Conservation (phyloP, 2,329 filamentous ascomycete species). For the Ramularia endophylla region DNA sequence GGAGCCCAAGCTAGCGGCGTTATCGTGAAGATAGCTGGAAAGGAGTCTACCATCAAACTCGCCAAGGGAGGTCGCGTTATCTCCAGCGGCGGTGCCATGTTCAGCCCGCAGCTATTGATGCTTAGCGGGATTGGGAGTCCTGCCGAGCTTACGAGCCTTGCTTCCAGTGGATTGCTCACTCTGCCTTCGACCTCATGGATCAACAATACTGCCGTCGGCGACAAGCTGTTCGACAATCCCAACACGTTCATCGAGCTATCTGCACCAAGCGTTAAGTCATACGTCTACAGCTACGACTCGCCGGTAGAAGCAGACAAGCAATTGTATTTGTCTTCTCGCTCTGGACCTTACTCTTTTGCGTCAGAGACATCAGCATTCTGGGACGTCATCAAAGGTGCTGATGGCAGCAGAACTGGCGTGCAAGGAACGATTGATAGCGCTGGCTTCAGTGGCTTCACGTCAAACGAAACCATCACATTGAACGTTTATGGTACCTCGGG, state of each 20-base stretch:
- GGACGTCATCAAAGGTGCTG: slow-evolving; percentile 49
- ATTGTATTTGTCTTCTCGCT: slow-evolving; percentile 44
- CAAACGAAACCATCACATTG: slow-evolving; percentile 48
- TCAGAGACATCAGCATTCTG: slow-evolving; percentile 51
- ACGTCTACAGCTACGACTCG: slow-evolving; percentile 42
- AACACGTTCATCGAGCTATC: slow-evolving; percentile 44
- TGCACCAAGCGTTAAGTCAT: slow-evolving; percentile 47
- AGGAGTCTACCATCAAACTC: slow-evolving; percentile 61
- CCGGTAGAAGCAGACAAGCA: slow-evolving; percentile 39
- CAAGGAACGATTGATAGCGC: slow-evolving; percentile 50
- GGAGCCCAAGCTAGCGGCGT: slow-evolving; percentile 52
- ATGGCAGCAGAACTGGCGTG: slow-evolving; percentile 40
- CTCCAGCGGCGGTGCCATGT: slow-evolving; percentile 51
- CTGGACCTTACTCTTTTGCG: slow-evolving; percentile 50
- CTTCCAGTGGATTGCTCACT: slow-evolving; percentile 32
- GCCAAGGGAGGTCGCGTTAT: slow-evolving; percentile 52
- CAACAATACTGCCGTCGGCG: slow-evolving; percentile 45
- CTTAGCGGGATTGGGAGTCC: slow-evolving; percentile 57
- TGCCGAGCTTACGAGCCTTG: slow-evolving; percentile 43
- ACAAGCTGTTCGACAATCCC: slow-evolving; percentile 48
- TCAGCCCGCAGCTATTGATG: slow-evolving; percentile 60
- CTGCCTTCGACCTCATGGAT: slow-evolving; percentile 40
- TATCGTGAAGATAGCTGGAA: slow-evolving; percentile 49
- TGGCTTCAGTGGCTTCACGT: slow-evolving; percentile 44
- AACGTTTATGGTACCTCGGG: slow-evolving; percentile 55